These are phyloP conservation scores for Colletotrichum siamense DNA, from an alignment of 2,329 filamentous ascomycete genomes.

Conservation along the genomic window DNA sequence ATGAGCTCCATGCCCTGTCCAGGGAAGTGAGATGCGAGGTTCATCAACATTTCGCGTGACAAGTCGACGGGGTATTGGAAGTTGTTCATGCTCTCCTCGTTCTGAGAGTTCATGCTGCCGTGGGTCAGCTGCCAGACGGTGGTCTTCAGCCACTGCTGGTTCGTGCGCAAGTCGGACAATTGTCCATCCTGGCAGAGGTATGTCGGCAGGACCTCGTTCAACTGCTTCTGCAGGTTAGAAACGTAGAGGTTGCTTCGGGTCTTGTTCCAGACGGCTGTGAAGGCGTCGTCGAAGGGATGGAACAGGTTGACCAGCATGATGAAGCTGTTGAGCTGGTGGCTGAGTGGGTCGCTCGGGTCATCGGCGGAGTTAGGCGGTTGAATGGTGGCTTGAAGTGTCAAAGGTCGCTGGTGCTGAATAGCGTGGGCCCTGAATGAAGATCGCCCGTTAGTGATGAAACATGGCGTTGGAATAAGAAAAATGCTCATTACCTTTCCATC, in stretches of 20 bases:
- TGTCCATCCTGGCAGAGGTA: constrained; percentile 60
- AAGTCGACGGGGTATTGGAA: constrained; percentile 70
- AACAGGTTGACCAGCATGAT: constrained; percentile 68
- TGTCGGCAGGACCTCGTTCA: constrained; percentile 58
- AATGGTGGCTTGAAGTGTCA: constrained; percentile 74
- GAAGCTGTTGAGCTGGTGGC: constrained; percentile 60
- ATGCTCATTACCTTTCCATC: constrained; percentile 66
- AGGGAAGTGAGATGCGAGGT: constrained; percentile 74
- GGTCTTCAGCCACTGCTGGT: constrained; percentile 70
- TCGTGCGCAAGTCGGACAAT: constrained; percentile 59
- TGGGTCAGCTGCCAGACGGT: constrained; percentile 69
- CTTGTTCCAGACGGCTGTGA: constrained; percentile 72
- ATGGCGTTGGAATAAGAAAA: background rate
- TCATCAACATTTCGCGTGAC: constrained; percentile 65
- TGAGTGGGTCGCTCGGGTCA: constrained; percentile 61
- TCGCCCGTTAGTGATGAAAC: constrained; percentile 5
- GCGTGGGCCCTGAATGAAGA: constrained; percentile 64
- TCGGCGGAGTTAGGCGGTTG: constrained; percentile 68
- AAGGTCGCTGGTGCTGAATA: constrained; percentile 70
- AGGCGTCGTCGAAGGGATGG: constrained; percentile 68
- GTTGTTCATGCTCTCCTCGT: constrained; percentile 57
- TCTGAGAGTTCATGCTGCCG: constrained; percentile 50
- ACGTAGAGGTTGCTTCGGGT: constrained; percentile 65
- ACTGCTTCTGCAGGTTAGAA: constrained; percentile 64
- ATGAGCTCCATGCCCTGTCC: constrained; percentile 77